Percentiles rank a stretch among this genome's conserved stretches.
Conservation (phyloP, 352 stramenopile species). For the Globisporangium paroecandrum region DNA sequence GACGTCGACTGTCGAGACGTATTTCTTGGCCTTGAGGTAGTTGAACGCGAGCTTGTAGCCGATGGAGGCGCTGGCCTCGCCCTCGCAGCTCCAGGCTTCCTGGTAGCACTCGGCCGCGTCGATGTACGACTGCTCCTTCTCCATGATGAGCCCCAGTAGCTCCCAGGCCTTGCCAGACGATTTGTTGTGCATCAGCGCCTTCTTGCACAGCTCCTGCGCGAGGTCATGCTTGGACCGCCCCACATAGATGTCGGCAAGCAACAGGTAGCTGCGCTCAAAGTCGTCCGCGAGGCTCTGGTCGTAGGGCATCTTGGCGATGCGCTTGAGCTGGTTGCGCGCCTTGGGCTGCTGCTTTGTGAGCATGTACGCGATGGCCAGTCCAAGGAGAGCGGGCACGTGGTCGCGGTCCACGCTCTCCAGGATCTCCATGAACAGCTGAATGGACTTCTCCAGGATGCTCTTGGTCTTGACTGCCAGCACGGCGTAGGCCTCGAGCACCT, state of each 20-base stretch:
- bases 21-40: conserved; percentile 93
- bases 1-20: conserved; percentile 89
- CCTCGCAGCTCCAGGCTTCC: conserved; percentile 80
- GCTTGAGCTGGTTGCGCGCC: conserved; percentile 93
- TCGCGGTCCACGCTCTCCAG: conserved; percentile 84
- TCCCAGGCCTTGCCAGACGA: conserved; percentile 91
- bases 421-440: conserved; percentile 89
- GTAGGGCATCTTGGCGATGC: conserved; percentile 93
- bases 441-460: conserved; percentile 84
- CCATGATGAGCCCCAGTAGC: conserved; percentile 91
- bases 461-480: conserved; percentile 79
- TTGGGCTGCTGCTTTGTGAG: conserved; percentile 91
- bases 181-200: conserved; percentile 92
- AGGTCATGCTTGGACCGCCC: conserved; percentile 90
- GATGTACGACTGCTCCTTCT: conserved; percentile 93
- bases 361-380: conserved; percentile 89
- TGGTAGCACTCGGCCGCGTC: conserved; percentile 93
- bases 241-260: conserved; percentile 94
- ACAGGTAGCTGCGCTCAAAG: conserved; percentile 92
- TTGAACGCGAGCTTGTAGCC: conserved; percentile 96
- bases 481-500: conserved; percentile 86
- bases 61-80: conserved; percentile 83
- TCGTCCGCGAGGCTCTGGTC: conserved; percentile 86
- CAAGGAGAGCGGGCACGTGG: conserved; percentile 89
- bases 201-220: conserved; percentile 91